Conservation (phyloP, 1,284 basidiomycete species). For the Microbotryum intermedium region DNA sequence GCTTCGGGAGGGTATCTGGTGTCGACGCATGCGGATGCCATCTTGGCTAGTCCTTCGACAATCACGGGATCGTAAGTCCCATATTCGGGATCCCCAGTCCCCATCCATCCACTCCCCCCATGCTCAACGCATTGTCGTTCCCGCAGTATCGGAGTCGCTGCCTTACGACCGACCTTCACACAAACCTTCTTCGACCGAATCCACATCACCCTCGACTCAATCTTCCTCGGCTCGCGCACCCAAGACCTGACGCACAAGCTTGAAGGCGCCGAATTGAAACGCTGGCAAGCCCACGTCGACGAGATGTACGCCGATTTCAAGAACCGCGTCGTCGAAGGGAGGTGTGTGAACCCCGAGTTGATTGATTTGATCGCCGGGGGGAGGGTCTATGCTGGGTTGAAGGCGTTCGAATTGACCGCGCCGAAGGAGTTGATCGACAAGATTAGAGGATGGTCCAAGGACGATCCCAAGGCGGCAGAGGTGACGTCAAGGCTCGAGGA, state of each 20-base stretch:
- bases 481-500: background rate
- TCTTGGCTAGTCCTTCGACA: constrained; percentile 39
- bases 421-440: constrained; percentile 25
- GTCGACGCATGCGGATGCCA: constrained; percentile 36
- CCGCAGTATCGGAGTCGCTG: constrained; percentile 36
- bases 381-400: constrained; percentile 42
- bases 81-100: too few species aligned
- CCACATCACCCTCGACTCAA: constrained; percentile 39
- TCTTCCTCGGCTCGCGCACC: constrained; percentile 40
- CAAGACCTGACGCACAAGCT: constrained; percentile 38
- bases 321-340: constrained; percentile 38
- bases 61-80: constrained; percentile 38
- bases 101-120: background rate
- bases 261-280: constrained; percentile 34
- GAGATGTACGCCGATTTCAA: constrained; percentile 39
- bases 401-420: constrained; percentile 37
- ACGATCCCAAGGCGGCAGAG: constrained; percentile 4
- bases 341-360: constrained; percentile 38
- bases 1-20: constrained; percentile 42
- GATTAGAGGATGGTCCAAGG: constrained; percentile 30
- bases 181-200: constrained; percentile 41
- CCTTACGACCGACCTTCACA: constrained; percentile 41
- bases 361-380: constrained; percentile 42
- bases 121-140: background rate
- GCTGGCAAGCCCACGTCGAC: constrained; percentile 38